Conservation (phyloP, 805 yeast genomes). For the Brettanomyces anomalus region DNA sequence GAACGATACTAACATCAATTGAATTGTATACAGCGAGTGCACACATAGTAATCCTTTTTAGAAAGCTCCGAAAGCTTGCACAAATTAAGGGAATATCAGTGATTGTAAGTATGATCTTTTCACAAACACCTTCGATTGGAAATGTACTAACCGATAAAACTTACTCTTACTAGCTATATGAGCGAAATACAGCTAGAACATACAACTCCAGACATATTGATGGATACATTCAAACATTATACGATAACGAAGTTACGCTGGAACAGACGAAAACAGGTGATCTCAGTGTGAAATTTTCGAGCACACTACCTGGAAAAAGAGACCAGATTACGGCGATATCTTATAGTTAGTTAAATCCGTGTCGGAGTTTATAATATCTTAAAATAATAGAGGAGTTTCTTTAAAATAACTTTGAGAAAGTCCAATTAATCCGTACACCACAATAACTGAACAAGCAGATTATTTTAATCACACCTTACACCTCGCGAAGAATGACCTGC, state of each 20-base stretch:
- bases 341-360: no score
- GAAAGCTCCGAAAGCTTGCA: conserved; percentile 16
- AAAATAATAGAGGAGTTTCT: no score
- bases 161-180: conserved; percentile 5
- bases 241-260: conserved; percentile 15
- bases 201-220: conserved; percentile 17
- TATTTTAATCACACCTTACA: no score
- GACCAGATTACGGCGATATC: neutral
- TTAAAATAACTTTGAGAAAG: no score
- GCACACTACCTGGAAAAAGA: neutral
- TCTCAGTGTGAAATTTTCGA: neutral
- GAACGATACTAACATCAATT: neutral
- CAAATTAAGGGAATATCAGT: conserved; percentile 10
- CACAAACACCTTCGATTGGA: neutral
- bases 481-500: no score
- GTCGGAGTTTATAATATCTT: no score
- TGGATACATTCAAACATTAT: conserved; percentile 11
- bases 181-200: conserved; percentile 7
- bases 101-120: conserved; percentile 9
- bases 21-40: conserved; percentile 13
- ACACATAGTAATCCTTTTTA: conserved; percentile 8
- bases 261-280: neutral
- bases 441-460: no score
- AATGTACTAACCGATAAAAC: neutral
- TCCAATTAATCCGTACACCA: no score